Conservation (phyloP, 331 rosid genomes). For the Saraca asoca region DNA sequence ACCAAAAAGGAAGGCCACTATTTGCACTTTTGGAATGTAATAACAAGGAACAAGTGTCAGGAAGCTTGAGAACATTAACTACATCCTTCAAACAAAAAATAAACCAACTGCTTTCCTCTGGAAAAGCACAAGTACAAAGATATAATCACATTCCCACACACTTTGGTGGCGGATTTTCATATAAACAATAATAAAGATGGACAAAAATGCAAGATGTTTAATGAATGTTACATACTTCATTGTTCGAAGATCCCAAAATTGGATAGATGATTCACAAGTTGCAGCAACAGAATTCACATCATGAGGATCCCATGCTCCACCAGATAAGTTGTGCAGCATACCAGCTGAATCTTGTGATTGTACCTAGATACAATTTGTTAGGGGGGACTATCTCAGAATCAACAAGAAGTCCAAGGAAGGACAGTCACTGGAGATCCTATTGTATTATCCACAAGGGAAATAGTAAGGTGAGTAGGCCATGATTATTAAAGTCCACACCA, state of each 20-base stretch:
- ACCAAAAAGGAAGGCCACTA: constrained; percentile 3
- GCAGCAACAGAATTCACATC: constrained; percentile 83
- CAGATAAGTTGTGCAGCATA: constrained; percentile 76
- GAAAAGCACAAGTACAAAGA: not conserved
- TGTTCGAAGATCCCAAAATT: constrained; percentile 89
- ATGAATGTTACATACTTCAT: constrained; percentile 68
- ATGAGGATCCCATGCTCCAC: constrained; percentile 99
- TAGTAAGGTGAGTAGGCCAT: not conserved
- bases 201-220: constrained; percentile 21
- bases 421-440: constrained; percentile 5
- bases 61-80: constrained; percentile 21
- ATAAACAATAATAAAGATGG: constrained; percentile 18
- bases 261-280: constrained; percentile 81
- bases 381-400: constrained; percentile 39
- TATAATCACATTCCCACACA: constrained; percentile 8
- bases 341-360: constrained; percentile 94
- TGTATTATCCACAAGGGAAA: not conserved
- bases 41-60: not conserved
- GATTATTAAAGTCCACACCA: constrained; percentile 21
- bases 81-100: constrained; percentile 26
- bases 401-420: not conserved
- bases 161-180: constrained; percentile 8
- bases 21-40: constrained; percentile 5
- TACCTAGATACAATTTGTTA: constrained; percentile 49
- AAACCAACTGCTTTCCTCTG: constrained; percentile 4